Evolutionary conservation across 139 green algal genomes (phyloP).

Genomic region (Tetradesmus lagerheimii): DNA sequence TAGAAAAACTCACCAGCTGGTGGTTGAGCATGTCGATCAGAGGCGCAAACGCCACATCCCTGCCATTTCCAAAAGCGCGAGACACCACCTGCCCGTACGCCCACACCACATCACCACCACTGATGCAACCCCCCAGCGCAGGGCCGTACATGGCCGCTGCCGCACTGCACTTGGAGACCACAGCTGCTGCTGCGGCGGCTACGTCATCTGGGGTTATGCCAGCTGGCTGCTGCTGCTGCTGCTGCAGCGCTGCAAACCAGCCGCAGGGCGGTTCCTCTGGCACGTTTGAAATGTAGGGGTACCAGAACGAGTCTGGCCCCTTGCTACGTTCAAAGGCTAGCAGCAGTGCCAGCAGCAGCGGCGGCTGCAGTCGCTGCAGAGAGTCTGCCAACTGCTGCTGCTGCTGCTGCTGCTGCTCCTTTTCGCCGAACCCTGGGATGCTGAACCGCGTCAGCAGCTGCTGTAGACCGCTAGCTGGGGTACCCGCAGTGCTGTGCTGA

Average conservation of each 20-base stretch:
- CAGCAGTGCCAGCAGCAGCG: conserved; percentile 45
- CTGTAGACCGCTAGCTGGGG: neutral
- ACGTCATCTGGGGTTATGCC: neutral
- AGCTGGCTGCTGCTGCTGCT: neutral
- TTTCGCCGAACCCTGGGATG: neutral
- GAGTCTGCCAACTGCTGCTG: neutral
- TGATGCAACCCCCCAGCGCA: neutral
- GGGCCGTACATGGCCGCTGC: neutral
- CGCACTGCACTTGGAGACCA: neutral
- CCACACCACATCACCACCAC: conserved; percentile 42
- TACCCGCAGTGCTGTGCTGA: neutral
- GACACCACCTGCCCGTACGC: conserved; percentile 50
- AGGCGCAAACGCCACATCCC: conserved; percentile 46
- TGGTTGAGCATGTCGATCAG: conserved; percentile 58
- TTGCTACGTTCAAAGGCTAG: conserved; percentile 43
- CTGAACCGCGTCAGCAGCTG: neutral
- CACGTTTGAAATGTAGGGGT: conserved; percentile 50
- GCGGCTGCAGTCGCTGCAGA: conserved; percentile 15
- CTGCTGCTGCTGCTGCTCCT: conserved; percentile 6
- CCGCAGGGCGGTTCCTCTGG: conserved; percentile 7
- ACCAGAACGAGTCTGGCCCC: conserved; percentile 44
- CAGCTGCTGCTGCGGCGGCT: neutral
- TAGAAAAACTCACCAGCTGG: conserved; percentile 6
- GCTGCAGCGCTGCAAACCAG: conserved; percentile 17
- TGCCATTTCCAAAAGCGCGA: conserved; percentile 40